Evolutionary conservation across 2,329 filamentous ascomycete genomes (phyloP), one percentile per base, ranked within the genome.

Genomic region (Ophiognomonia clavigignenti-juglandacearum): DNA sequence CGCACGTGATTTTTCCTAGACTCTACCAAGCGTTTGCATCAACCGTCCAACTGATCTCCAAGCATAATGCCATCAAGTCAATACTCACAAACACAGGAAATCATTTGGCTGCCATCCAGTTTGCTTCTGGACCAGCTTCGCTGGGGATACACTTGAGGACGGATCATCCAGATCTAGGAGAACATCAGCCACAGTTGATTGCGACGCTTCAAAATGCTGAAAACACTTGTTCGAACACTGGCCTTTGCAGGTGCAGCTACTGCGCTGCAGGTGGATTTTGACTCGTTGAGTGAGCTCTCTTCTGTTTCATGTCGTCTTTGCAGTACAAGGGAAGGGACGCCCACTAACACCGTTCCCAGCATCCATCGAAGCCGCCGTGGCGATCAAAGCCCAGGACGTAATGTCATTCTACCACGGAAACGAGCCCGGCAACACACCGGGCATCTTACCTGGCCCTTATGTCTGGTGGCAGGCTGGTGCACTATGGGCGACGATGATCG

Each of bases 381-480:
- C n/a, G 9, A 13, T 38, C 39, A 36, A 66, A 10, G 63, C 63
- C 0, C 47, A 50, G n/a, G 60, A 61, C 47, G 48, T 64, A n/a
- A 48, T 66, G 18, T 39, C 47, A 0, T 57, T 59, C 42, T 67
- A 66, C 50, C 41, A 60, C 8, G 63, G 64, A 24, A 59, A 60
- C 23, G 46, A 65, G 19, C 39, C 49, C 2, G 63, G 61, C 32
- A n/a, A 56, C 22, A 57, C 51, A 1, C 60, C 57, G 9, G 64
- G 63, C 2, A 54, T 66, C 20, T 54, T 65, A 6, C 59, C 61
- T 7, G 60, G 61, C 1, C 52, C 57, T n/a, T 67, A 67, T 57
- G 65, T 63, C 54, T 67, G 62, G 62, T 65, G 58, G 57, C 53
- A 63, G 19, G 58, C 53, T 9, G 64, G 57, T 24, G 55, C 56